Percentiles rank a stretch among this genome's conserved stretches.
phyloP scores from a whole-genome alignment of 495 filamentous ascomycete species.

The Neurospora sp. region DNA sequence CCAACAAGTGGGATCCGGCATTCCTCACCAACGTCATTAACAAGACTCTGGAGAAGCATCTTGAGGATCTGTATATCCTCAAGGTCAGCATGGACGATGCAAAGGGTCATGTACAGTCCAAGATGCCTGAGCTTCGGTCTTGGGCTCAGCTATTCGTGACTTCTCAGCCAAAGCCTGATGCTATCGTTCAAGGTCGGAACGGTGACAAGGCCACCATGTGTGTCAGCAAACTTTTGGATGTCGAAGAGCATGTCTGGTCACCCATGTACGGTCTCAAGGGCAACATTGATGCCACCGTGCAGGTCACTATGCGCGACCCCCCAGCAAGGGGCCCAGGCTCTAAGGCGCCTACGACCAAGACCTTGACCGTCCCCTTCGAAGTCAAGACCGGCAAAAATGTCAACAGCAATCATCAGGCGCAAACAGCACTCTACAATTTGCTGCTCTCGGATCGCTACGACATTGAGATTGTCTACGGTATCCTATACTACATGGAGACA shows the following conservation, averaged over 20 bases:
- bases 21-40: slow-evolving; percentile 57
- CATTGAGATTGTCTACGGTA: slow-evolving; percentile 74
- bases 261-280: slow-evolving; percentile 95
- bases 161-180: slow-evolving; percentile 56
- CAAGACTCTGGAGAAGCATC: slow-evolving; percentile 53
- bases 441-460: slow-evolving; percentile 92
- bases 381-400: slow-evolving; percentile 85
- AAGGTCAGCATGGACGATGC: slow-evolving; percentile 63
- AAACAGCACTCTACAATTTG: slow-evolving; percentile 90
- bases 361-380: slow-evolving; percentile 81
- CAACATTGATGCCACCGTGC: slow-evolving; percentile 95
- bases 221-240: slow-evolving; percentile 86
- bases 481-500: slow-evolving; percentile 90
- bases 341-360: slow-evolving; percentile 28
- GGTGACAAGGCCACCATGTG: slow-evolving; percentile 64
- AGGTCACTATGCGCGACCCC: slow-evolving; percentile 65
- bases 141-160: slow-evolving; percentile 81
- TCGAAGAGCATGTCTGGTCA: slow-evolving; percentile 97
- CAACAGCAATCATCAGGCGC: slow-evolving; percentile 71
- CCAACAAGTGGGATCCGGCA: slow-evolving; percentile 66
- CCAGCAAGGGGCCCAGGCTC: slow-evolving; percentile 29
- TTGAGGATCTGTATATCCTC: slow-evolving; percentile 80
- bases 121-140: slow-evolving; percentile 61
- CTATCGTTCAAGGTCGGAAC: slow-evolving; percentile 68
- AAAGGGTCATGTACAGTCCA: slow-evolving; percentile 64